Evolutionary conservation across 805 yeast genomes (phyloP), one percentile per base, ranked within the genome.

Genomic region (Wickerhamomyces queroliae): DNA sequence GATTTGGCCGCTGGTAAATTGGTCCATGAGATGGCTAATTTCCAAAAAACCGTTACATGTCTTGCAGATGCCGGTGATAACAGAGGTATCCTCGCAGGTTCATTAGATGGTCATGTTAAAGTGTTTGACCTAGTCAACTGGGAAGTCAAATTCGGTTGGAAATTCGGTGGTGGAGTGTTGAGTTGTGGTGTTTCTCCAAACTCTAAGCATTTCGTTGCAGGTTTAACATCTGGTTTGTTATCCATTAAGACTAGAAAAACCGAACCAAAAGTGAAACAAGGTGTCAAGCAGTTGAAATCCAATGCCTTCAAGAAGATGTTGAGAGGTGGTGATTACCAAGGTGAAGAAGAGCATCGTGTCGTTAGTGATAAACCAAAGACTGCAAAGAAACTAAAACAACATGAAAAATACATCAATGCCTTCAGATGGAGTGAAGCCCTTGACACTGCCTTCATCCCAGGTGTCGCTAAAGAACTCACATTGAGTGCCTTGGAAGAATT

Each of bases 121-220:
- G 90, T 90, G 33, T 87, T 91, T 59, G 97, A 90, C 61, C 74
- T 82, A 18, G 56, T 75, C 30, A 74, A 76, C 50, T 90, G 91
- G 87, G 84, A 83, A 44, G 96, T 91, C 44, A 86, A 83, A 59
- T 91, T 89, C 58, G 97, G 97, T 36, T 91, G 98, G 97, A 91
- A 90, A 63, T 91, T 85, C 56, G 96, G 96, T 26, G 88, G 91
- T 19, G 95, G 95, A 29, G 96, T 93, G 0, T 68, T 93, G 50
- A 72, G 87, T 52, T 80, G 95, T 58, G 98, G 90, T 12, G 83
- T 87, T 10, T 87, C 96, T 8, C 97, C 98, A 21, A 76, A 80
- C 48, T 52, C 78, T 50, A 83, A 85, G 64, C 98, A 93, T 66
- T 73, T 93, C 47, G 96, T 87, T 27, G 86, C 93, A 13, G 99